Evolutionary conservation across 345 rosid genomes (phyloP).

Genomic region (Eucalyptus melliodora): DNA sequence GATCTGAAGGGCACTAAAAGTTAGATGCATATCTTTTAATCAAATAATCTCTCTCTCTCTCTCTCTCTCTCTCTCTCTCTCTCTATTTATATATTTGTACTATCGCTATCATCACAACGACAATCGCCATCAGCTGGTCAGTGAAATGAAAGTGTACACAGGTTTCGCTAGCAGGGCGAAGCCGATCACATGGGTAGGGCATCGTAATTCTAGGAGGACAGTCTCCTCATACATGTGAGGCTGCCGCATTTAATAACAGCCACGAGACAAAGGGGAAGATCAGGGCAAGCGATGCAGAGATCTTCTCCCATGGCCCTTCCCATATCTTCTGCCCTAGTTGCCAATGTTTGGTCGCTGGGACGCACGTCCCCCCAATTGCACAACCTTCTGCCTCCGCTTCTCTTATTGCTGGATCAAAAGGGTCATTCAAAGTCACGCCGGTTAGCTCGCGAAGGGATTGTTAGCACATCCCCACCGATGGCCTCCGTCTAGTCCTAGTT

Average conservation of each 20-base stretch:
- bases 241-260: neutral
- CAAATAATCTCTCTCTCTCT: neutral
- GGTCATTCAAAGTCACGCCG: neutral
- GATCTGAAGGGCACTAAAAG: neutral
- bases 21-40: neutral
- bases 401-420: neutral
- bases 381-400: neutral
- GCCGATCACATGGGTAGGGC: slow-evolving; percentile 28
- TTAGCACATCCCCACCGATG: neutral
- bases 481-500: neutral
- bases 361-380: neutral
- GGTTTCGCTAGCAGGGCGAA: neutral
- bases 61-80: neutral
- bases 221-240: slow-evolving; percentile 14
- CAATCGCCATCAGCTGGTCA: neutral
- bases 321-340: neutral
- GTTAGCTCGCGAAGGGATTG: neutral
- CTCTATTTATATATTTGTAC: neutral
- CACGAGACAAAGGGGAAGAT: neutral
- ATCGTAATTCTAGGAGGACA: neutral
- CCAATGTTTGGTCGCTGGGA: slow-evolving; percentile 27
- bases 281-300: neutral
- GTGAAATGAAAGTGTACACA: neutral
- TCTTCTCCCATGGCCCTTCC: neutral
- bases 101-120: neutral